phyloP scores from a whole-genome alignment of 1,284 basidiomycete species.

The Chalciporus sp. region DNA sequence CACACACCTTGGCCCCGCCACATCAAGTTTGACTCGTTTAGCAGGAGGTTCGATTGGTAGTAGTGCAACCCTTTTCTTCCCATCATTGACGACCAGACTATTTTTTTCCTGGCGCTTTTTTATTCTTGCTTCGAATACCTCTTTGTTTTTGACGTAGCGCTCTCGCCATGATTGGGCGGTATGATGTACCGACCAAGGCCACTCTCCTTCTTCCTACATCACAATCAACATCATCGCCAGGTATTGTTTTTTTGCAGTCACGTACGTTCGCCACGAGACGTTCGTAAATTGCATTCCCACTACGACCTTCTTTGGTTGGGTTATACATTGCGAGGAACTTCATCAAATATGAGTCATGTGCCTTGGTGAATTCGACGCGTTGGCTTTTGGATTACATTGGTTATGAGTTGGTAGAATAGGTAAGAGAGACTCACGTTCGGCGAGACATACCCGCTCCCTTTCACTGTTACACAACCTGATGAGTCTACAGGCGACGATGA shows the following conservation, averaged over 20 bases:
- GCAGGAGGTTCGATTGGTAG: background rate
- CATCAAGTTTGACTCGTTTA: constrained; percentile 16
- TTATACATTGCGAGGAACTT: constrained; percentile 29
- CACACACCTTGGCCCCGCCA: constrained; percentile 10
- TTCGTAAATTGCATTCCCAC: constrained; percentile 43
- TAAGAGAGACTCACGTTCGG: constrained; percentile 8
- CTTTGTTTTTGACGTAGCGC: constrained; percentile 47
- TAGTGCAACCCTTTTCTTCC: constrained; percentile 7
- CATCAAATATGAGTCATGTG: constrained; percentile 19
- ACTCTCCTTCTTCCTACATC: constrained; percentile 23
- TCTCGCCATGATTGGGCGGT: constrained; percentile 58
- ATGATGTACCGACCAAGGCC: constrained; percentile 50
- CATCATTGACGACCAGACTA: too few species aligned
- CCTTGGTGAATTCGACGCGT: constrained; percentile 18
- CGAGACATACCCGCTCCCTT: constrained; percentile 8
- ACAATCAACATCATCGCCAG: background rate
- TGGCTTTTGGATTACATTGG: constrained; percentile 13
- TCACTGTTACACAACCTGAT: background rate
- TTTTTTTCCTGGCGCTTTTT: constrained; percentile 25
- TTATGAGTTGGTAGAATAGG: background rate
- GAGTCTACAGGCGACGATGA: too few species aligned
- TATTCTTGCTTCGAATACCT: constrained; percentile 46
- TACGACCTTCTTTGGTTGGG: constrained; percentile 34
- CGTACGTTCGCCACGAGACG: constrained; percentile 39
- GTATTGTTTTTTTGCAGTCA: background rate